A percentile compares a stretch with the other conserved stretches of the same genome.
phyloP scores from a whole-genome alignment of 495 filamentous ascomycete genomes.

The Friedmanniomyces simplex region DNA sequence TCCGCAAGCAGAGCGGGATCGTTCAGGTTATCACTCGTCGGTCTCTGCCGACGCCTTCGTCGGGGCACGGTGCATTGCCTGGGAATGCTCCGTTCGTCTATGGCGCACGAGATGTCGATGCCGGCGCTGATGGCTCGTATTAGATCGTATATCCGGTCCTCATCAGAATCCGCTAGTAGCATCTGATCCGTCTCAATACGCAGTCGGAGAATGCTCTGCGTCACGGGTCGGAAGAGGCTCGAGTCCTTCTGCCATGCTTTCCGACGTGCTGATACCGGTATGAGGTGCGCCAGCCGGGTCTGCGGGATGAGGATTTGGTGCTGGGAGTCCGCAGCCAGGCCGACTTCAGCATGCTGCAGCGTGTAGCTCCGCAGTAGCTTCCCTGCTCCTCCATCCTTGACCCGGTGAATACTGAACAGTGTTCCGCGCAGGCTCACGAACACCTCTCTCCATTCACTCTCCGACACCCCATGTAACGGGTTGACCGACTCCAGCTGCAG shows the following conservation, averaged over 20 bases:
- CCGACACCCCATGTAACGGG: slow-evolving; percentile 9
- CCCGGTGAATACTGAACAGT: slow-evolving; percentile 45
- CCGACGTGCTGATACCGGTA: slow-evolving; percentile 22
- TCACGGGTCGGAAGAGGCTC: slow-evolving; percentile 27
- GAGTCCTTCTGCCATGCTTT: slow-evolving; percentile 29
- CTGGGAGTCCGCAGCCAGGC: slow-evolving; percentile 51
- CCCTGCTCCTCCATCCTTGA: slow-evolving; percentile 29
- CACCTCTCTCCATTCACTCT: slow-evolving; percentile 25
- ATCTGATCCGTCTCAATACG: slow-evolving; percentile 56
- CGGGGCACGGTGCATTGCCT: slow-evolving; percentile 40
- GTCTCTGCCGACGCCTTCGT: slow-evolving; percentile 23
- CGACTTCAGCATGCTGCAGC: slow-evolving; percentile 55
- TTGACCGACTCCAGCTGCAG: slow-evolving; percentile 15
- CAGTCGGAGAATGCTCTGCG: slow-evolving; percentile 50
- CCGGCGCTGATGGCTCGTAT: slow-evolving; percentile 42
- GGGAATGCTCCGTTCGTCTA: slow-evolving; percentile 46
- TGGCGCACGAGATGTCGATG: slow-evolving; percentile 43
- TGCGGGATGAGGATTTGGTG: slow-evolving; percentile 37
- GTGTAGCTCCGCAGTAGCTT: slow-evolving; percentile 46
- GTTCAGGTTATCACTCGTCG: slow-evolving; percentile 4
- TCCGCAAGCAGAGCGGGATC: slow-evolving; percentile 18
- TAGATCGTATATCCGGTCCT: slow-evolving; percentile 47
- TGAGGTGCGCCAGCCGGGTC: slow-evolving; percentile 25
- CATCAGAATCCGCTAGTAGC: slow-evolving; percentile 43
- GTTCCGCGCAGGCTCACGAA: slow-evolving; percentile 52